These are phyloP conservation scores for Monotropa hypopitys DNA, from an alignment of 179 eudicot genomes.

Conservation along the genomic window DNA sequence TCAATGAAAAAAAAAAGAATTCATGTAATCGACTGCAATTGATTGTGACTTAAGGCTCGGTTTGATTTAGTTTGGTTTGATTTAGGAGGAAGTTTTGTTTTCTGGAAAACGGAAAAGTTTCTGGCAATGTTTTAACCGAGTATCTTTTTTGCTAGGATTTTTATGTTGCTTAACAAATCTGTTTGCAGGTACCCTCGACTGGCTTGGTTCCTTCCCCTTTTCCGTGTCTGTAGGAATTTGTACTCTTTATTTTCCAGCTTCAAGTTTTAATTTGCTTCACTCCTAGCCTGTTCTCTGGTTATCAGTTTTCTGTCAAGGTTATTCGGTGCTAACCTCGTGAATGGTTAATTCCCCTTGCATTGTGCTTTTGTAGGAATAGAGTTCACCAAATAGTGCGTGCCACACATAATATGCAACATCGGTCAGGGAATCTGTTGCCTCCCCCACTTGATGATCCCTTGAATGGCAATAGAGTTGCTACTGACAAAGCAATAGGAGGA, in stretches of 20 bases:
- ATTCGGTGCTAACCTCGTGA: neutral
- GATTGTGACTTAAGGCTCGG: too few relatives aligned
- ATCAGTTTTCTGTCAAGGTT: neutral
- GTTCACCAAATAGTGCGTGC: slow-evolving; percentile 85
- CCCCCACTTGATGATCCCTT: slow-evolving; percentile 52
- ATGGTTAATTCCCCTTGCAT: slow-evolving; percentile 3
- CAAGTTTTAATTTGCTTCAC: neutral
- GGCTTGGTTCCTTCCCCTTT: neutral
- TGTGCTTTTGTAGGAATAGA: slow-evolving; percentile 41
- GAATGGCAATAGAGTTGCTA: slow-evolving; percentile 19
- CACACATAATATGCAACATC: slow-evolving; percentile 42
- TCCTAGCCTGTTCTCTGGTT: neutral
- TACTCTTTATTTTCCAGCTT: neutral
- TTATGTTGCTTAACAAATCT: neutral
- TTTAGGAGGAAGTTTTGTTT: neutral
- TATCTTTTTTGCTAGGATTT: neutral
- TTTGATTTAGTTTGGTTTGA: too few relatives aligned
- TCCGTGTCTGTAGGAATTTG: neutral
- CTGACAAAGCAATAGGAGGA: slow-evolving; percentile 30
- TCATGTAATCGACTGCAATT: too few relatives aligned
- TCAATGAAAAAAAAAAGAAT: too few relatives aligned
- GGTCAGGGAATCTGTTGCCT: slow-evolving; percentile 66
- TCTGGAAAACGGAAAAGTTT: neutral
- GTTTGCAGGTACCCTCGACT: neutral
- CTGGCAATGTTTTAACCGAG: neutral